Evolutionary conservation across 2,329 filamentous ascomycete genomes (phyloP).

Genomic region (Helicocarpus griseus): DNA sequence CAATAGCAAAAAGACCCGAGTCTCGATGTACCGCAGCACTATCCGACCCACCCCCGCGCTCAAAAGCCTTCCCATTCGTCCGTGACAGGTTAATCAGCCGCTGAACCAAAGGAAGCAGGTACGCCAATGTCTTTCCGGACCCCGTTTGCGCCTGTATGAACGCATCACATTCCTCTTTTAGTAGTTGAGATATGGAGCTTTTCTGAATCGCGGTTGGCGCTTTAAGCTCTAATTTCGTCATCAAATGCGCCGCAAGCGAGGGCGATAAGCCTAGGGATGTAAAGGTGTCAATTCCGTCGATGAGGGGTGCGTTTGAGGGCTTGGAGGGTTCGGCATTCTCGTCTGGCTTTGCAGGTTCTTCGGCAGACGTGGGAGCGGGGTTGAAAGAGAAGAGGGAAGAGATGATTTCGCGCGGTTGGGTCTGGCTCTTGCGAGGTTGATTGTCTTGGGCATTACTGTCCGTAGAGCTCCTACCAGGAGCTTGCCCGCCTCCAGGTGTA

Average conservation of each 20-base stretch:
- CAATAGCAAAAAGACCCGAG: slow-evolving; percentile 83
- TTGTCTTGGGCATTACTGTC: slow-evolving; percentile 4
- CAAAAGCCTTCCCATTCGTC: slow-evolving; percentile 35
- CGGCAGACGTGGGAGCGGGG: slow-evolving; percentile 46
- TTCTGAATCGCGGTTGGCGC: slow-evolving; percentile 93
- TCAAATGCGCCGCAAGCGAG: slow-evolving; percentile 69
- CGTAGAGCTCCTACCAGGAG: slow-evolving; percentile 7
- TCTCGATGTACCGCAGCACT: slow-evolving; percentile 60
- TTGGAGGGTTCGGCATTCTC: slow-evolving; percentile 45
- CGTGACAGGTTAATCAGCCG: slow-evolving; percentile 67
- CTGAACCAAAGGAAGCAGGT: slow-evolving; percentile 84
- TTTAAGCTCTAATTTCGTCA: slow-evolving; percentile 77
- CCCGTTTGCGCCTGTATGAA: slow-evolving; percentile 97
- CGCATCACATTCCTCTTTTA: slow-evolving; percentile 74
- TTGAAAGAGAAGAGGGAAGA: slow-evolving; percentile 92
- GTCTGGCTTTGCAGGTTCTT: slow-evolving; percentile 28
- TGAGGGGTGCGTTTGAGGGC: slow-evolving; percentile 83
- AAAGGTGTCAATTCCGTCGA: slow-evolving; percentile 76
- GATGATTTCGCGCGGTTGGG: slow-evolving; percentile 55
- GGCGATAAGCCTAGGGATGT: slow-evolving; percentile 74
- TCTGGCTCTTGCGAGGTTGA: slow-evolving; percentile 8
- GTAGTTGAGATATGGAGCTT: slow-evolving; percentile 69
- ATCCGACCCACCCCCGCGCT: slow-evolving; percentile 25
- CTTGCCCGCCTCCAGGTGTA: neutral
- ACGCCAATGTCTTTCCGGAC: slow-evolving; percentile 95